Conservation (phyloP, 805 yeast species). For the Kazachstania martiniae region DNA sequence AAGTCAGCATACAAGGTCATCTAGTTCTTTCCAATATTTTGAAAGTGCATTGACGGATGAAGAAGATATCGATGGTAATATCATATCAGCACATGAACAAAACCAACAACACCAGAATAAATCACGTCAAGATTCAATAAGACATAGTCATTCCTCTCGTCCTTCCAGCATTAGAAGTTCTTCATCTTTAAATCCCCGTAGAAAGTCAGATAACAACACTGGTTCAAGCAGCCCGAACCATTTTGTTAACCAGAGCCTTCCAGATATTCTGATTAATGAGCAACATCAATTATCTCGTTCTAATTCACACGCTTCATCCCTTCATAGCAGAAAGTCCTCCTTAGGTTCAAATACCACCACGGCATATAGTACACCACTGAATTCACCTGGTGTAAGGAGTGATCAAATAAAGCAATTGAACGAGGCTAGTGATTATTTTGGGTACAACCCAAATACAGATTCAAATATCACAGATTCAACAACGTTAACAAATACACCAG, state of each 20-base stretch:
- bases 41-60: slow-evolving; percentile 26
- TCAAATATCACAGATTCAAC: not conserved
- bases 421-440: slow-evolving; percentile 15
- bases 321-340: slow-evolving; percentile 25
- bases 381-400: slow-evolving; percentile 20
- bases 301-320: slow-evolving; percentile 22
- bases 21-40: slow-evolving; percentile 16
- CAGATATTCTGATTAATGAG: not conserved
- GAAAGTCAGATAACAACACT: slow-evolving; percentile 12
- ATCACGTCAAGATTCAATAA: slow-evolving; percentile 8
- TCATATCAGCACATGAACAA: slow-evolving; percentile 1
- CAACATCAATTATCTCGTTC: slow-evolving; percentile 10
- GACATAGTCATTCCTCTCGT: slow-evolving; percentile 15
- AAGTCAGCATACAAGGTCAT: slow-evolving; percentile 10
- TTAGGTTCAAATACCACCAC: slow-evolving; percentile 20
- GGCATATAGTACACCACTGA: slow-evolving; percentile 25
- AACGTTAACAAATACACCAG: not conserved
- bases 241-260: not conserved
- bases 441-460: not conserved
- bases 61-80: slow-evolving; percentile 14
- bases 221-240: not conserved
- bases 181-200: slow-evolving; percentile 12
- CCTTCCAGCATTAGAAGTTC: slow-evolving; percentile 19
- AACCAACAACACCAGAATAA: not conserved
- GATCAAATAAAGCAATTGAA: slow-evolving; percentile 4